A percentile compares a stretch with the other conserved stretches of the same genome.
Evolutionary conservation across 257 asterid genomes (phyloP).

Genomic region (Jacaranda mimosifolia): DNA sequence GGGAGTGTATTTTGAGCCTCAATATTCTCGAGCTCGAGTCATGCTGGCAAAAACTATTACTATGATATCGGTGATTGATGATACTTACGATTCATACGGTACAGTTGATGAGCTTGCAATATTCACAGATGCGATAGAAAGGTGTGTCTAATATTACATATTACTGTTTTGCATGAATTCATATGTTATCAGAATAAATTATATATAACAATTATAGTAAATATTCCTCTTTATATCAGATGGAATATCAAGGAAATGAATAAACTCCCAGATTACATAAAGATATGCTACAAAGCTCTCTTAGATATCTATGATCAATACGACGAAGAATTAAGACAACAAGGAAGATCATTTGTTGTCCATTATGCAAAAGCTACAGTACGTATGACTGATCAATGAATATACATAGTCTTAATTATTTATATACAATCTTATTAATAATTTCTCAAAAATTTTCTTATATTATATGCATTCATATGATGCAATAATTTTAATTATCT

Average conservation of each 20-base stretch:
- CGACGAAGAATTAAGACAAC: conserved; percentile 15
- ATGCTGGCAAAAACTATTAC: conserved; percentile 25
- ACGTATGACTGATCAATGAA: neutral
- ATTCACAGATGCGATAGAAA: conserved; percentile 41
- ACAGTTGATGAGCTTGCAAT: conserved; percentile 45
- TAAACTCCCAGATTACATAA: conserved; percentile 42
- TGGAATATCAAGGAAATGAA: conserved; percentile 41
- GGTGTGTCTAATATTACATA: conserved; percentile 21
- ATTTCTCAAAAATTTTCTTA: no score
- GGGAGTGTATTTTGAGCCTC: conserved; percentile 24
- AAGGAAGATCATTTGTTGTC: conserved; percentile 33
- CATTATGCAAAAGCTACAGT: conserved; percentile 25
- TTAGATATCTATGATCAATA: conserved; percentile 25
- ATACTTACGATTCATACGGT: conserved; percentile 50
- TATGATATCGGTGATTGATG: conserved; percentile 47
- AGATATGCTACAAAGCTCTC: conserved; percentile 27
- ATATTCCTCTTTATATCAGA: conserved; percentile 15
- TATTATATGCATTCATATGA: no score
- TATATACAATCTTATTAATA: no score
- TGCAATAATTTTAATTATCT: no score
- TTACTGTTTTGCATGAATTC: no score
- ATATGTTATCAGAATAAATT: no score
- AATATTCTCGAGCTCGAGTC: no score
- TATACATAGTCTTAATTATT: neutral
- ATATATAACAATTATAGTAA: neutral